phyloP scores from a whole-genome alignment of 331 rosid species.

The Saraca asoca region DNA sequence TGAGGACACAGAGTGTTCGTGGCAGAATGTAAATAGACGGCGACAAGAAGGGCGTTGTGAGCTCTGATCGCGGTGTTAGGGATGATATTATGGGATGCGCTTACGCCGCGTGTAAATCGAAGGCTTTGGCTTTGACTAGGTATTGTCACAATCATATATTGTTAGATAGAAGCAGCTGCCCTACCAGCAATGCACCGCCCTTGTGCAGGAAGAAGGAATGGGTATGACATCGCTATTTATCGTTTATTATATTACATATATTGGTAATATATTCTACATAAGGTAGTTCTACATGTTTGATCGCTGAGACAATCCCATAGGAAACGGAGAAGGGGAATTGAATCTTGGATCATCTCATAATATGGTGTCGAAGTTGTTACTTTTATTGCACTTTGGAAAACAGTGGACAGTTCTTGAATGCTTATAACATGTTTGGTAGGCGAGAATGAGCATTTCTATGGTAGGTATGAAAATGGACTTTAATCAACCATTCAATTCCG shows the following conservation, averaged over 20 bases:
- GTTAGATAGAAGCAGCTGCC: conserved; percentile 68
- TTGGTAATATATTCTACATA: neutral
- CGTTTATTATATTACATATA: neutral
- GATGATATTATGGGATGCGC: conserved; percentile 56
- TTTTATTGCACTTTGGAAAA: conserved; percentile 19
- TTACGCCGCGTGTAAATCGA: conserved; percentile 55
- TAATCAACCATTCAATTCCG: too few relatives aligned
- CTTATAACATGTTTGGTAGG: too few relatives aligned
- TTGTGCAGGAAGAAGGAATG: too few relatives aligned
- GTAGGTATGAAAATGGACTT: too few relatives aligned
- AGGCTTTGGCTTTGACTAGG: conserved; percentile 70
- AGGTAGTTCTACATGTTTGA: neutral
- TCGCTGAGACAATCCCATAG: too few relatives aligned
- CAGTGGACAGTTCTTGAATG: neutral
- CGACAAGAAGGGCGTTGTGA: conserved; percentile 8
- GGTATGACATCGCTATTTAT: too few relatives aligned
- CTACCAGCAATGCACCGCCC: conserved; percentile 52
- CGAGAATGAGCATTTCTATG: too few relatives aligned
- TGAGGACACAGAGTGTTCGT: conserved; percentile 27
- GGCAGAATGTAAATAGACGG: conserved; percentile 27
- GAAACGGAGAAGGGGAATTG: neutral
- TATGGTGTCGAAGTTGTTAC: neutral
- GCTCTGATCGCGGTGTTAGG: conserved; percentile 27
- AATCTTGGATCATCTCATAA: neutral
- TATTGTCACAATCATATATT: conserved; percentile 67